Evolutionary conservation across 345 rosid species (phyloP).

Genomic region (Pistacia vera): DNA sequence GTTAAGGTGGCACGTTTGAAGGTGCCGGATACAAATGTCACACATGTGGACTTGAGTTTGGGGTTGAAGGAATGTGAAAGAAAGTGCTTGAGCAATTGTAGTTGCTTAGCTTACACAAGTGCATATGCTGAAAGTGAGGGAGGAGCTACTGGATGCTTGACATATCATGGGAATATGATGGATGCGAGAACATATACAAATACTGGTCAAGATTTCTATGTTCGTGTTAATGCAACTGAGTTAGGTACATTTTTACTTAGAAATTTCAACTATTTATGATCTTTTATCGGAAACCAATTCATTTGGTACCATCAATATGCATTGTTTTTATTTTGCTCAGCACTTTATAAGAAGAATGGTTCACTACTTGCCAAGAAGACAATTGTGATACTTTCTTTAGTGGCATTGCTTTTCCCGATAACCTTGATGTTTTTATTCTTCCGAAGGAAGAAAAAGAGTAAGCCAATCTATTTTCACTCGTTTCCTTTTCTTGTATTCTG

Average conservation of each 20-base stretch:
- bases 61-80: conserved; percentile 40
- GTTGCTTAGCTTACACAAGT: conserved; percentile 60
- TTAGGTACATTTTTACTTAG: conserved; percentile 37
- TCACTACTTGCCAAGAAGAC: conserved; percentile 4
- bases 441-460: conserved; percentile 8
- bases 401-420: neutral
- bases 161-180: conserved; percentile 47
- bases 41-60: conserved; percentile 40
- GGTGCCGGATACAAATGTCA: conserved; percentile 52
- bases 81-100: conserved; percentile 48
- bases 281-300: no score
- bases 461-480: neutral
- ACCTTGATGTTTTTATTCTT: neutral
- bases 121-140: conserved; percentile 40
- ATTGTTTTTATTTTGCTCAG: neutral
- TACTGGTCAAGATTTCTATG: conserved; percentile 49
- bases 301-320: neutral
- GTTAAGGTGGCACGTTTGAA: conserved; percentile 39
- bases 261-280: no score
- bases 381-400: conserved; percentile 1
- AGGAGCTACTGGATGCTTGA: conserved; percentile 53
- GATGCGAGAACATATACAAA: conserved; percentile 40
- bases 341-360: neutral
- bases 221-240: conserved; percentile 46
- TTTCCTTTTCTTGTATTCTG: neutral